Evolutionary conservation across 306 rosid species (phyloP).

Genomic region (Hippophae gyantsensis): DNA sequence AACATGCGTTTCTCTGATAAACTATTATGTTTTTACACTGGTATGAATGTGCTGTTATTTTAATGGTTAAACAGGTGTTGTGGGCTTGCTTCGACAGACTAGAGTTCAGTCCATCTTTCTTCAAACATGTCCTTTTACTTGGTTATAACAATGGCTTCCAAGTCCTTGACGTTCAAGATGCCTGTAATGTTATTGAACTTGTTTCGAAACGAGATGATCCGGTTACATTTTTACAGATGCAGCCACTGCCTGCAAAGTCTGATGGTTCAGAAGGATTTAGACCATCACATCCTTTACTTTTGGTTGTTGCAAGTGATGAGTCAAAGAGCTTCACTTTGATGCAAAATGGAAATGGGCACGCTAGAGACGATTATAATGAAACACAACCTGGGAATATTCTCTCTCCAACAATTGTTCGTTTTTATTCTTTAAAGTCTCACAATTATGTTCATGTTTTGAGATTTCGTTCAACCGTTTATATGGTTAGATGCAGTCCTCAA

Average conservation of each 20-base stretch:
- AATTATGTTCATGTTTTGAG: constrained; percentile 89
- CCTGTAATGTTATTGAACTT: constrained; percentile 63
- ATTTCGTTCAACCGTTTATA: constrained; percentile 82
- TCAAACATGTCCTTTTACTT: constrained; percentile 60
- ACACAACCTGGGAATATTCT: constrained; percentile 44
- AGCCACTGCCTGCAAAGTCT: constrained; percentile 56
- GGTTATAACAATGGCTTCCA: constrained; percentile 93
- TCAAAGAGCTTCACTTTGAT: constrained; percentile 56
- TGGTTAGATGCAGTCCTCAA: constrained; percentile 93
- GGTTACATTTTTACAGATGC: constrained; percentile 90
- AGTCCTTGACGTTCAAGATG: constrained; percentile 91
- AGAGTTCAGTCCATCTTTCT: constrained; percentile 53
- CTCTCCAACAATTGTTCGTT: constrained; percentile 81
- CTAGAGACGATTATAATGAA: constrained; percentile 54
- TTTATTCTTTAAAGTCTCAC: constrained; percentile 78
- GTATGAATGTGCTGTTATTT: constrained; percentile 9
- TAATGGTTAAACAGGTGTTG: constrained; percentile 57
- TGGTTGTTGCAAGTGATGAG: constrained; percentile 87
- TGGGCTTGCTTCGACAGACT: constrained; percentile 85
- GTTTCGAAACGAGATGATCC: constrained; percentile 87
- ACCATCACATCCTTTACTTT: constrained; percentile 79
- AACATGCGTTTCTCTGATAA: background rate
- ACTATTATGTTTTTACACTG: background rate
- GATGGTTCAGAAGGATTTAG: constrained; percentile 61
- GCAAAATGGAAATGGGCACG: constrained; percentile 47